phyloP scores from a whole-genome alignment of 2,329 filamentous ascomycete species.

The Thermothelomyces thermophilus region DNA sequence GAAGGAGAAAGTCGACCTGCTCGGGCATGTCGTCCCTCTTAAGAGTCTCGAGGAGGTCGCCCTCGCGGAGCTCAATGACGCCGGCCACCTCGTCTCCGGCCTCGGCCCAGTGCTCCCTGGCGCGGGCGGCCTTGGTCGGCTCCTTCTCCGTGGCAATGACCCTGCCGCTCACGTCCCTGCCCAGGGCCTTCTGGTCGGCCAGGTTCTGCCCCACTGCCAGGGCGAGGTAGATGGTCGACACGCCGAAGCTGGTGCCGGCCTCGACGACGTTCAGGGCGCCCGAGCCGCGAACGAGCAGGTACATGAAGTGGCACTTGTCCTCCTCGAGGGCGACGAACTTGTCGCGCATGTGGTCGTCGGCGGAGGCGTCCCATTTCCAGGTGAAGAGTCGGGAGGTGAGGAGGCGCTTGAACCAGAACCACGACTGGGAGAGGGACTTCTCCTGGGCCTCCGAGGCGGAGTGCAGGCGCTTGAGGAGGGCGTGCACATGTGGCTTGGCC shows the following conservation, averaged over 20 bases:
- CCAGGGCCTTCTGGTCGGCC: slow-evolving; percentile 9
- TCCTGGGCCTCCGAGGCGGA: slow-evolving; percentile 8
- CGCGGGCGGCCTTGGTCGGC: slow-evolving; percentile 42
- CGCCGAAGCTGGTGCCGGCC: slow-evolving; percentile 55
- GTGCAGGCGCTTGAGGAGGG: slow-evolving; percentile 7
- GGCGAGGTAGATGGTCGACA: slow-evolving; percentile 57
- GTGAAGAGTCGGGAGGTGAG: slow-evolving; percentile 6
- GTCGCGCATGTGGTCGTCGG: slow-evolving; percentile 29
- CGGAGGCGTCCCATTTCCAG: background rate
- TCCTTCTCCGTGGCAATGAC: slow-evolving; percentile 59
- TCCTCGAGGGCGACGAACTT: slow-evolving; percentile 54
- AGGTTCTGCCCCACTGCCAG: slow-evolving; percentile 47
- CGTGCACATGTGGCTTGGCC: slow-evolving; percentile 3
- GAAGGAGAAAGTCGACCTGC: slow-evolving; percentile 49
- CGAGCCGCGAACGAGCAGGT: slow-evolving; percentile 44
- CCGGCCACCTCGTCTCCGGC: slow-evolving; percentile 42
- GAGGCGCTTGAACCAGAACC: slow-evolving; percentile 10
- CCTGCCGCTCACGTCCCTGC: slow-evolving; percentile 26
- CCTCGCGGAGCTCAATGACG: slow-evolving; percentile 51
- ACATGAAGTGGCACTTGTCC: slow-evolving; percentile 52
- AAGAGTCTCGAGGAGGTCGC: slow-evolving; percentile 52
- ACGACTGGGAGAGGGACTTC: slow-evolving; percentile 4
- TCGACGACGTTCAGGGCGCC: slow-evolving; percentile 49
- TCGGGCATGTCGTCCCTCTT: slow-evolving; percentile 38
- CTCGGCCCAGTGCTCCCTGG: slow-evolving; percentile 47